Evolutionary conservation across 2,329 filamentous ascomycete genomes (phyloP).

Genomic region (Talaromyces marneffei): DNA sequence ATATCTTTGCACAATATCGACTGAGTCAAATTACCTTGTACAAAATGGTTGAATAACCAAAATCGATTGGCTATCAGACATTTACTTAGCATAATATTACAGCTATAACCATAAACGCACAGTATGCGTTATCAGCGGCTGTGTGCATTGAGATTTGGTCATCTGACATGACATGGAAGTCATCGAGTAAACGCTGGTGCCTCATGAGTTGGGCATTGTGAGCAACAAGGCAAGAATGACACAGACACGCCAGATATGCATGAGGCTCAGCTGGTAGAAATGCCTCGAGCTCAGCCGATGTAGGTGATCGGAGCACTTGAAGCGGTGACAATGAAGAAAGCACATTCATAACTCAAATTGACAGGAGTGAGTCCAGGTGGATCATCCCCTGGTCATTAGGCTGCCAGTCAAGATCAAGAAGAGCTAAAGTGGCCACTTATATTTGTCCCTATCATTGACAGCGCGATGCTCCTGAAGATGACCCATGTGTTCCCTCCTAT

Average conservation of each 20-base stretch:
- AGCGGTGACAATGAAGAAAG: background rate
- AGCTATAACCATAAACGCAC: too few species aligned
- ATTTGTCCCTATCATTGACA: too few species aligned
- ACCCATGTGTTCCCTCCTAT: background rate
- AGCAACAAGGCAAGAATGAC: background rate
- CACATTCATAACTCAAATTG: background rate
- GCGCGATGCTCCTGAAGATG: background rate
- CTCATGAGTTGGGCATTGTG: background rate
- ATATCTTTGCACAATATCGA: background rate
- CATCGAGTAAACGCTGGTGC: background rate
- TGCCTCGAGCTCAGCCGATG: background rate
- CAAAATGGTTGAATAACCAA: background rate
- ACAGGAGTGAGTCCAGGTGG: background rate
- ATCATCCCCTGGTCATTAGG: background rate
- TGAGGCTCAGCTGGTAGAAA: background rate
- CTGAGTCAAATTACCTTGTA: background rate
- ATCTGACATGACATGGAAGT: background rate
- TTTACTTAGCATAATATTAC: background rate
- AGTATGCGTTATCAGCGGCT: background rate
- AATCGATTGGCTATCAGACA: background rate
- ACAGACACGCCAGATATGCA: background rate
- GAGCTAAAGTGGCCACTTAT: background rate
- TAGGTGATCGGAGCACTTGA: background rate
- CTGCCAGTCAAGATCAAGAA: background rate
- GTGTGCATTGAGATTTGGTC: background rate